Conservation (phyloP, 768 basidiomycete species). For the Mrakia hoshinonis region DNA sequence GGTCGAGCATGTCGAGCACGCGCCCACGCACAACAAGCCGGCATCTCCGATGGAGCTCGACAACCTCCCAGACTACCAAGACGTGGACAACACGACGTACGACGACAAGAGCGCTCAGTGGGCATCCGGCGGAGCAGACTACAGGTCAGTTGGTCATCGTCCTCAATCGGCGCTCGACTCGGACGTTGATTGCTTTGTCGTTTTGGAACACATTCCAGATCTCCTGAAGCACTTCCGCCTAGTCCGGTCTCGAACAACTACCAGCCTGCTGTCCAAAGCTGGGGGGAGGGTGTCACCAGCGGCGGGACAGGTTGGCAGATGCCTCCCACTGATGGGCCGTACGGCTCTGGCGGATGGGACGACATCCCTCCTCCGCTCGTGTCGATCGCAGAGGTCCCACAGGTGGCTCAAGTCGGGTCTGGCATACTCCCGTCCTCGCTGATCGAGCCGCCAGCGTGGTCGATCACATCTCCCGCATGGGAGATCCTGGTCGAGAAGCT, state of each 20-base stretch:
- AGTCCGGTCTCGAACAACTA: background rate
- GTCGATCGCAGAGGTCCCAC: background rate
- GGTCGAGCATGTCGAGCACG: background rate
- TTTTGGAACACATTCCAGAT: background rate
- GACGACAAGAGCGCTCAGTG: conserved; percentile 8
- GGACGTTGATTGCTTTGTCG: no score
- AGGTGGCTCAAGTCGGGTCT: conserved; percentile 6
- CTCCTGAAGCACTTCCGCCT: background rate
- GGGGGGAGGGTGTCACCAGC: background rate
- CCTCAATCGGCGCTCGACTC: no score
- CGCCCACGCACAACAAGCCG: background rate
- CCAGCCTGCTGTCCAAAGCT: background rate
- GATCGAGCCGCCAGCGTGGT: conserved; percentile 10
- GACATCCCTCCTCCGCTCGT: background rate
- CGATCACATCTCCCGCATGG: background rate
- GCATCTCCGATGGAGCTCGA: background rate
- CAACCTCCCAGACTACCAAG: background rate
- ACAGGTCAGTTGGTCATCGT: no score
- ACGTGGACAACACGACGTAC: background rate
- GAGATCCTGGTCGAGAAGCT: conserved; percentile 10
- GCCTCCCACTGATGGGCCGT: no score
- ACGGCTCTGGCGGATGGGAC: background rate
- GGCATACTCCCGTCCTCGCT: conserved; percentile 16
- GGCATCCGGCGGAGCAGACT: no score
- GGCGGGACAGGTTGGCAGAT: background rate